Base-by-base conservation (phyloP, 2,329 filamentous ascomycete species). In the Elsinoe australis region DNA sequence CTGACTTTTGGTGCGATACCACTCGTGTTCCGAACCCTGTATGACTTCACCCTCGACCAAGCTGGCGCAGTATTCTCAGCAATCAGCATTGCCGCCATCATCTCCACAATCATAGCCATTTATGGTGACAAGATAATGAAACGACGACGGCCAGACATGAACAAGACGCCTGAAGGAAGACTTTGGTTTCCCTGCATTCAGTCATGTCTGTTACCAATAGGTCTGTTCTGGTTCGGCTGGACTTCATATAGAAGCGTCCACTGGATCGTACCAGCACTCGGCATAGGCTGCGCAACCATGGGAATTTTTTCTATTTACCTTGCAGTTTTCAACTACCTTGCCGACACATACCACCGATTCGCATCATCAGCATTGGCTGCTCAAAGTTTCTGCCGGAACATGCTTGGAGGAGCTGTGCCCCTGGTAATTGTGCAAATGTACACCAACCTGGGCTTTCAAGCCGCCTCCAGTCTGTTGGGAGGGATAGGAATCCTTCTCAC, bases 291-390 rank as follows among this genome's bases (percentile, higher is more conserved):
- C 51, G 82, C 87, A 0, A 90, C 85, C 0, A 85, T 90, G 71
- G 83, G 89, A 21, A 94, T 95, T 54, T 90, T 87, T 63, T 82
- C 79, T 32, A 80, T 95, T 28, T 94, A 94, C 60, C 74, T 95
- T 1, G 83, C 88, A 2, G 85, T 87, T 0, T 95, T 95, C 69
- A 95, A 95, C 62, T 95, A 94, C 57, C 74, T 95, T 1, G 87
- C 88, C 15, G 89, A 95, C 61, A 83, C 82, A 1, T 95, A 95
- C 64, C 83, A 88, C 60, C 73, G 77, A 2, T 95, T 90, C 58
- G 87, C 89, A 0, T 87, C 82, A 31, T 92, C 85, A 1, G 88
- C 89, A 0, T 70, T 95, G 4, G 89, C 89, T 0, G 87, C 88
- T 1, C 87, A 95, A 68, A 84, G 79, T 12, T 94, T 86, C 62